Evolutionary conservation across 2,329 filamentous ascomycete genomes (phyloP).

Genomic region (Lachnellula suecica): DNA sequence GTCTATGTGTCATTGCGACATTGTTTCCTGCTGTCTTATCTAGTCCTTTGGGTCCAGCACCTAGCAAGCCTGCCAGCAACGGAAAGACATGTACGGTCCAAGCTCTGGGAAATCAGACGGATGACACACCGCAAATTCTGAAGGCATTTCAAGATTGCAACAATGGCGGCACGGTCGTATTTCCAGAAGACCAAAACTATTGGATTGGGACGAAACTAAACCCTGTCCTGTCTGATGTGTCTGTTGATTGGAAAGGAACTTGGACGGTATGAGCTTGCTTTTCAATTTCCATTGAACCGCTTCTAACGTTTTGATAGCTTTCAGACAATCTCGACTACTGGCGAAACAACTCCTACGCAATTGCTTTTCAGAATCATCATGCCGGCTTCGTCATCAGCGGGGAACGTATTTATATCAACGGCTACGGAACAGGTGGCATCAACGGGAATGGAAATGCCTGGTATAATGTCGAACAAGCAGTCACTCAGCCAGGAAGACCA

Average conservation of each 20-base stretch:
- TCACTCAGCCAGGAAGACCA: constrained; percentile 48
- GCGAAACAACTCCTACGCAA: constrained; percentile 51
- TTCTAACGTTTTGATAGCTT: constrained; percentile 32
- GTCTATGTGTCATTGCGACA: background rate
- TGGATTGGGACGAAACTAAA: constrained; percentile 50
- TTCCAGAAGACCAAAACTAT: constrained; percentile 49
- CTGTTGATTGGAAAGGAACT: constrained; percentile 50
- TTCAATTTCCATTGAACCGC: background rate
- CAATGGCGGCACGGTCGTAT: constrained; percentile 47
- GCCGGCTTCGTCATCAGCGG: constrained; percentile 52
- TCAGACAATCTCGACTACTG: constrained; percentile 53
- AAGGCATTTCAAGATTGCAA: constrained; percentile 49
- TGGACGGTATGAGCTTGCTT: constrained; percentile 42
- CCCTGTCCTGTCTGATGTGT: constrained; percentile 47
- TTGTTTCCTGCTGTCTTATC: background rate
- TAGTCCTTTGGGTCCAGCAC: constrained; percentile 3
- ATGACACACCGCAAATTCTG: constrained; percentile 52
- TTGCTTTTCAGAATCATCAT: constrained; percentile 55
- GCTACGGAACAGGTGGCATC: constrained; percentile 51
- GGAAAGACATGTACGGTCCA: constrained; percentile 37
- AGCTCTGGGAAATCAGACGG: constrained; percentile 39
- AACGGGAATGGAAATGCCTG: constrained; percentile 53
- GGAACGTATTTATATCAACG: constrained; percentile 49
- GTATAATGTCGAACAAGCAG: constrained; percentile 48
- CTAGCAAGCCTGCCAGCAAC: constrained; percentile 2